Evolutionary conservation across 805 yeast genomes (phyloP).

Genomic region (Pichia thaimueangensis): DNA sequence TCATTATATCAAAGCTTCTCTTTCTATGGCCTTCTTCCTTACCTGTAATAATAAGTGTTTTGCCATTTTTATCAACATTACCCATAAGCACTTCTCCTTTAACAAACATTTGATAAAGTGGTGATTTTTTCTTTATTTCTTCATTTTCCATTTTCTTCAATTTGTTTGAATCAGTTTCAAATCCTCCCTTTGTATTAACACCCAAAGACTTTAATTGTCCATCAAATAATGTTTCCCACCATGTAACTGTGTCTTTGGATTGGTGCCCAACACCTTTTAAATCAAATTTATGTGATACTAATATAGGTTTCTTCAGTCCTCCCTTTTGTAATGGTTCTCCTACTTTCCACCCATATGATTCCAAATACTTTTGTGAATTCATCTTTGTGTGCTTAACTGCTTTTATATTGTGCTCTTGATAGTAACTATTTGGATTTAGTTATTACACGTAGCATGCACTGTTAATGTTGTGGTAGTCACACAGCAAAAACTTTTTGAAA

Average conservation of each 20-base stretch:
- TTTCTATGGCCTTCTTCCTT: not conserved
- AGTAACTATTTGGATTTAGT: too few relatives aligned
- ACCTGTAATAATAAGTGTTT: slow-evolving; percentile 10
- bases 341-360: slow-evolving; percentile 84
- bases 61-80: slow-evolving; percentile 38
- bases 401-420: too few relatives aligned
- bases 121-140: slow-evolving; percentile 40
- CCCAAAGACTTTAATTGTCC: slow-evolving; percentile 81
- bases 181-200: slow-evolving; percentile 11
- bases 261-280: slow-evolving; percentile 85
- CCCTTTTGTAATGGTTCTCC: slow-evolving; percentile 82
- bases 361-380: slow-evolving; percentile 64
- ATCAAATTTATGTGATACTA: slow-evolving; percentile 87
- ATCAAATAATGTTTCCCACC: slow-evolving; percentile 97
- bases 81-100: slow-evolving; percentile 82
- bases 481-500: too few relatives aligned
- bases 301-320: slow-evolving; percentile 75
- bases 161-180: slow-evolving; percentile 27
- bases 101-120: slow-evolving; percentile 80
- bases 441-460: too few relatives aligned
- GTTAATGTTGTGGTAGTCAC: too few relatives aligned
- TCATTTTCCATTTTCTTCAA: slow-evolving; percentile 41
- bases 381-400: not conserved
- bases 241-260: slow-evolving; percentile 69
- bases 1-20: slow-evolving; percentile 9